A percentile compares a stretch with the other conserved stretches of the same genome.
These are phyloP conservation scores for Mycena albidolilacea DNA, from an alignment of 768 basidiomycete species.

Conservation along the genomic window DNA sequence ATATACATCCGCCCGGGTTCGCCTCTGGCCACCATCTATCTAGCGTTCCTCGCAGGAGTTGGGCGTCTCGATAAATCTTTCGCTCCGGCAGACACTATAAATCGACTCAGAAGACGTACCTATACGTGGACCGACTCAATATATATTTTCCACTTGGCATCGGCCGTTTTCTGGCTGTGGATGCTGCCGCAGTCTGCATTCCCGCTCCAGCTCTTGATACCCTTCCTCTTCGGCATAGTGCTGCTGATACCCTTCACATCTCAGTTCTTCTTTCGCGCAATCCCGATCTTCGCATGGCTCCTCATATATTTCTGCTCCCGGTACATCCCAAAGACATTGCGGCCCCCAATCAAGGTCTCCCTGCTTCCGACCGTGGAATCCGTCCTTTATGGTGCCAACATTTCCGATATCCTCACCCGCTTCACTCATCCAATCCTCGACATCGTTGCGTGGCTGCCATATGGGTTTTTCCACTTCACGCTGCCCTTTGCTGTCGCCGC, in stretches of 20 bases:
- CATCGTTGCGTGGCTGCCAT: slow-evolving; percentile 95
- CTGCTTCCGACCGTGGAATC: slow-evolving; percentile 95
- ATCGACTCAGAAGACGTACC: slow-evolving; percentile 68
- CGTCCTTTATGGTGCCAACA: slow-evolving; percentile 97
- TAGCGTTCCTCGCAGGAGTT: slow-evolving; percentile 74
- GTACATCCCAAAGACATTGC: slow-evolving; percentile 82
- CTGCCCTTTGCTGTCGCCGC: slow-evolving; percentile 90
- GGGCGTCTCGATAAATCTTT: slow-evolving; percentile 83
- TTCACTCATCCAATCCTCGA: slow-evolving; percentile 95
- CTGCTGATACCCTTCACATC: slow-evolving; percentile 89
- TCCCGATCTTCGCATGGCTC: slow-evolving; percentile 89
- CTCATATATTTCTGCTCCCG: slow-evolving; percentile 89
- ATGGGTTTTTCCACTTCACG: slow-evolving; percentile 94
- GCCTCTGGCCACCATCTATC: slow-evolving; percentile 32
- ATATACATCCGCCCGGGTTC: slow-evolving; percentile 23
- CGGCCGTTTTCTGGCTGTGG: slow-evolving; percentile 78
- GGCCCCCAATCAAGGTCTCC: slow-evolving; percentile 91
- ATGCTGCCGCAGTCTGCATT: slow-evolving; percentile 81
- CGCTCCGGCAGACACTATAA: slow-evolving; percentile 76
- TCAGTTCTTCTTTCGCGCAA: slow-evolving; percentile 92
- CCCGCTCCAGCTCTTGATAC: slow-evolving; percentile 84
- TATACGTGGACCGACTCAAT: slow-evolving; percentile 71
- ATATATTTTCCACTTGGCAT: slow-evolving; percentile 75
- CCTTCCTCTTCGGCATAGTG: slow-evolving; percentile 75
- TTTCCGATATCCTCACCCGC: slow-evolving; percentile 95